Evolutionary conservation across 257 asterid species (phyloP), one percentile per base, ranked within the genome.

Genomic region (Petunia secreta): DNA sequence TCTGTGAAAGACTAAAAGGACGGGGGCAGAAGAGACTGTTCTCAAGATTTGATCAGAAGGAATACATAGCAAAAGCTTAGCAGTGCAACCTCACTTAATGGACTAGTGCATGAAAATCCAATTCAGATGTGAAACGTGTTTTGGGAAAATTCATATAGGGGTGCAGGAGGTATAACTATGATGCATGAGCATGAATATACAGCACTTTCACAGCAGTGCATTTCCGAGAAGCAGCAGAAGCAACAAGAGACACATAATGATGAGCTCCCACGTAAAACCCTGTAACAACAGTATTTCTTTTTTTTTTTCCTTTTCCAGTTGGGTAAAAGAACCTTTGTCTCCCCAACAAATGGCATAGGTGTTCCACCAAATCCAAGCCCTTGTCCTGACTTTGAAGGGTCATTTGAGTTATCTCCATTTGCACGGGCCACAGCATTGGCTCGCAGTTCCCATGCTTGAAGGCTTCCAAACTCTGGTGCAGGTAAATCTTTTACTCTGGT

Each of bases 341-440:
- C 97, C 81, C 98, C 99, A 79, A 93, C 84, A 80, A 85, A 90
- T 36, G 97, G 99, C 99, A 96, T 91, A 53, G 98, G 96, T 85
- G 98, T 89, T 85, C 93, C 95, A 74, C 98, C 94, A 87, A 80
- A 92, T 75, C 91, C 91, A 46, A 89, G 86, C 48, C 97, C 96
- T 77, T 85, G 84, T 36, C 88, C 59, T 84, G 90, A 84, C 83
- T 84, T 89, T 59, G 93, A 89, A 80, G 92, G 91, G 83, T 91
- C 97, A 69, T 86, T 84, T 67, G 81, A 79, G 84, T 81, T 82
- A 63, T 90, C 98, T 62, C 97, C 97, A 84, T 91, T 89, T 82
- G 83, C 91, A 83, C 91, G 87, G 65, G 92, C 89, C 73, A 90
- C 90, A 81, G 93, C 94, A 82, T 84, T 89, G 82, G 91, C 94